Conservation (phyloP, 176 grass and related monocot genomes). For the Oryza glaberrima region DNA sequence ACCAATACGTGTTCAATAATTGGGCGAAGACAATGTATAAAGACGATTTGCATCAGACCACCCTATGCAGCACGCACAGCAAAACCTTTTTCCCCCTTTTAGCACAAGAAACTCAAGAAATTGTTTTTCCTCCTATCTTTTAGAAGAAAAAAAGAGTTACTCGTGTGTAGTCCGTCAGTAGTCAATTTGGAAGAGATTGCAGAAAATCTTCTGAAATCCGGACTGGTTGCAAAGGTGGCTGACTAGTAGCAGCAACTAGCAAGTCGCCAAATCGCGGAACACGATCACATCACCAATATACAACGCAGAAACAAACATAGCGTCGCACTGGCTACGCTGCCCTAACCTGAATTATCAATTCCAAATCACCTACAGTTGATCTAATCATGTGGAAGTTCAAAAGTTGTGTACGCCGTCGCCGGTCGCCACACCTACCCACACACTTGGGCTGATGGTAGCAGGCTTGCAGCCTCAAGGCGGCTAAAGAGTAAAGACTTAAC, state of each 20-base stretch:
- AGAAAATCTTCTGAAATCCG: conserved; percentile 23
- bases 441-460: not conserved
- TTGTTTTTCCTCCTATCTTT: not conserved
- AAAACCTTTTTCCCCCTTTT: not conserved
- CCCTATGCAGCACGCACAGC: not conserved
- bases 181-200: conserved; percentile 35
- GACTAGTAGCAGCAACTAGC: conserved; percentile 33
- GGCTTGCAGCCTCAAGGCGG: not conserved
- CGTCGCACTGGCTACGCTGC: conserved; percentile 20
- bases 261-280: conserved; percentile 8
- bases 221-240: conserved; percentile 9
- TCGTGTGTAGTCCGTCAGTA: not conserved
- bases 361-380: not conserved
- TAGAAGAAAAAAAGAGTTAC: not conserved
- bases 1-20: conserved; percentile 52
- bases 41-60: conserved; percentile 20
- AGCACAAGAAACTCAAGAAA: not conserved
- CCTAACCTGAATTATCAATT: conserved; percentile 24
- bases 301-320: not conserved
- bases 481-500: conserved; percentile 5
- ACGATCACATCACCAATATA: conserved; percentile 30
- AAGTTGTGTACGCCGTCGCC: not conserved
- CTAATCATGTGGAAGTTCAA: conserved; percentile 34
- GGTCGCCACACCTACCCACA: not conserved
- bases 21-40: conserved; percentile 1